Percentiles rank a stretch among this genome's conserved stretches.
Conservation (phyloP, 805 yeast genomes). For the Monosporozyma servazzii region DNA sequence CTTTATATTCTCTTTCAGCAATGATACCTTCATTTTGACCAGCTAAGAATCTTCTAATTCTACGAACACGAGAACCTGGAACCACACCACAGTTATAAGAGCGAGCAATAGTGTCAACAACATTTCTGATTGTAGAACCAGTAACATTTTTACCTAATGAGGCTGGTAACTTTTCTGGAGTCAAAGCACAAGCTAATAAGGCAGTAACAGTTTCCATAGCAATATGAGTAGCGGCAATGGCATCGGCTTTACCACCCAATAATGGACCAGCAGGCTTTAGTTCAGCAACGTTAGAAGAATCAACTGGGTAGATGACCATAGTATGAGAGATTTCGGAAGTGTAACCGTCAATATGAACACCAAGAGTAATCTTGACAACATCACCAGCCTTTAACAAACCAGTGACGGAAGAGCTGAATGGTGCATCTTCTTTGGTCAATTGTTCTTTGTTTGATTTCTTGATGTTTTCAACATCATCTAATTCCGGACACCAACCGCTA, state of each 20-base stretch:
- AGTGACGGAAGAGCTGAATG: constrained; percentile 17
- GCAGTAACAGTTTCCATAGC: constrained; percentile 82
- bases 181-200: constrained; percentile 59
- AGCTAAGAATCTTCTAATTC: constrained; percentile 85
- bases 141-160: constrained; percentile 43
- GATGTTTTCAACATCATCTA: constrained; percentile 45
- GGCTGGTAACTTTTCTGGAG: constrained; percentile 69
- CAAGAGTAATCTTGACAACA: constrained; percentile 72
- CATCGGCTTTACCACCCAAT: constrained; percentile 80
- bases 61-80: constrained; percentile 88
- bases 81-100: constrained; percentile 75
- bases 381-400: constrained; percentile 55
- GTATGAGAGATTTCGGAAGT: constrained; percentile 84
- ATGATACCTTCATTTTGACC: constrained; percentile 93
- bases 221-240: constrained; percentile 77
- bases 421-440: constrained; percentile 9
- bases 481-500: constrained; percentile 78
- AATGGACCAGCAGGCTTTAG: constrained; percentile 65
- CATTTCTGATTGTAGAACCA: constrained; percentile 58
- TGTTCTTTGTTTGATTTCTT: constrained; percentile 21
- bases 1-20: constrained; percentile 87
- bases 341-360: constrained; percentile 93
- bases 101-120: constrained; percentile 83
- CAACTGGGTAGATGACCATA: constrained; percentile 69
- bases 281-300: constrained; percentile 30